Evolutionary conservation across 192 early-diverging fungal genomes (phyloP), one percentile per base, ranked within the genome.

Genomic region (Chytriomyces hyalinus): DNA sequence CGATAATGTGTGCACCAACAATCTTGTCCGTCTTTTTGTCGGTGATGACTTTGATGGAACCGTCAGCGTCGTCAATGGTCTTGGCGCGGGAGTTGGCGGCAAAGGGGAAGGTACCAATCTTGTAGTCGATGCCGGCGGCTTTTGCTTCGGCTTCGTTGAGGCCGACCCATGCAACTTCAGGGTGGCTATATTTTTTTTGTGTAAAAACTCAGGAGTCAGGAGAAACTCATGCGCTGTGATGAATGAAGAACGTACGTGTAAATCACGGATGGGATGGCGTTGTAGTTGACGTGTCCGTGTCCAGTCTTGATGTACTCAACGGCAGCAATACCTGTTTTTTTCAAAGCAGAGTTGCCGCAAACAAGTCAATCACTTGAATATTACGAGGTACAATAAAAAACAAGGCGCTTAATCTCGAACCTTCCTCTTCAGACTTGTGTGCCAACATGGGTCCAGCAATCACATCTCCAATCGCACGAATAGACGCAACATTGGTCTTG

Each of bases 351-450:
- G 36, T 36, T 36, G 46, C 20, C 15, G 3, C 65, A 4, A 20
- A 15, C 7, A 17, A 15, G 59, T 20, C 6, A 46, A 66, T 24
- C 0, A 7, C 45, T 49, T 43, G n/a, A 20, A 43, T 1, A 24
- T 26, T 26, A 26, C 24, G 44, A 48, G 4, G 50, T 49, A 36
- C 3, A 1, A 13, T 28, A 28, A 4, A 26, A 65, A 65, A 3
- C n/a, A 28, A 65, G 36, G 26, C n/a, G 26, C n/a, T 36, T 2
- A 3, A 4, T 22, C 26, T 15, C 79, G 15, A n/a, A 81, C 96
- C 96, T 83, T 99, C 97, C 85, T 99, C 97, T 85, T 99, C 97
- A 61, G 97, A 96, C 90, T 99, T 99, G 94, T 99, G 97, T 22
- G 97, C 97, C 81, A 99, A 91, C 97, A 99, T 99, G 65, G 95